Evolutionary conservation across 1,139 yeast species (phyloP).

Genomic region (Neolecta irregularis): DNA sequence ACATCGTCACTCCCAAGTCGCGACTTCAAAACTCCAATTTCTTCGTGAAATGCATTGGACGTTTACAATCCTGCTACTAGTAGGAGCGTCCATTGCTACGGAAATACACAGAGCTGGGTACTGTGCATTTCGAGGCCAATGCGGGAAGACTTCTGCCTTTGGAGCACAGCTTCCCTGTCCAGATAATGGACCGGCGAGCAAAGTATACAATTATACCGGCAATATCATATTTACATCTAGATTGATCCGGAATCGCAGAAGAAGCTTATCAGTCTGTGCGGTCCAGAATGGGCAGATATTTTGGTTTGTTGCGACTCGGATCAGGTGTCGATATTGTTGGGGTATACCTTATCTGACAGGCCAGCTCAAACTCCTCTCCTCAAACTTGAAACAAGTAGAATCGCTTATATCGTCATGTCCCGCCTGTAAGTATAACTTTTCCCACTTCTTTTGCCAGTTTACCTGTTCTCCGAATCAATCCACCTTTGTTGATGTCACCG

Average conservation of each 20-base stretch:
- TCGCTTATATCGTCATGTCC: slow-evolving; percentile 82
- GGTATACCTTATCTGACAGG: no score
- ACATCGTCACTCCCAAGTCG: no score
- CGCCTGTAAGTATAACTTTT: slow-evolving; percentile 78
- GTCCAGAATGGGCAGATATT: slow-evolving; percentile 41
- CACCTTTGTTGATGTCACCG: slow-evolving; percentile 50
- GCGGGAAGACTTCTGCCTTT: slow-evolving; percentile 71
- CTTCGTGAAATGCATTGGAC: no score
- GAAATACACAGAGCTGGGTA: no score
- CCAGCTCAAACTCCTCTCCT: no score
- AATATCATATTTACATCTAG: no score
- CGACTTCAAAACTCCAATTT: no score
- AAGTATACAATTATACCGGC: no score
- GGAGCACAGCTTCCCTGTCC: slow-evolving; percentile 75
- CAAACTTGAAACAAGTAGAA: slow-evolving; percentile 62
- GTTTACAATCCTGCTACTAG: no score
- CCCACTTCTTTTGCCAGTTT: slow-evolving; percentile 71
- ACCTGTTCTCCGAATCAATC: slow-evolving; percentile 84
- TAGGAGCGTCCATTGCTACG: no score
- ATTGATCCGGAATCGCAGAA: slow-evolving; percentile 33
- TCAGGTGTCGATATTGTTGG: slow-evolving; percentile 32
- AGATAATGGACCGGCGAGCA: slow-evolving; percentile 33
- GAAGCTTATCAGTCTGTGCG: slow-evolving; percentile 50
- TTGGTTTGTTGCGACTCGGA: slow-evolving; percentile 40
- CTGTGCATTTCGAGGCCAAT: slow-evolving; percentile 22